Evolutionary conservation across 169 alveolate species (phyloP), one percentile per base, ranked within the genome.

Genomic region (Blepharisma undulans): DNA sequence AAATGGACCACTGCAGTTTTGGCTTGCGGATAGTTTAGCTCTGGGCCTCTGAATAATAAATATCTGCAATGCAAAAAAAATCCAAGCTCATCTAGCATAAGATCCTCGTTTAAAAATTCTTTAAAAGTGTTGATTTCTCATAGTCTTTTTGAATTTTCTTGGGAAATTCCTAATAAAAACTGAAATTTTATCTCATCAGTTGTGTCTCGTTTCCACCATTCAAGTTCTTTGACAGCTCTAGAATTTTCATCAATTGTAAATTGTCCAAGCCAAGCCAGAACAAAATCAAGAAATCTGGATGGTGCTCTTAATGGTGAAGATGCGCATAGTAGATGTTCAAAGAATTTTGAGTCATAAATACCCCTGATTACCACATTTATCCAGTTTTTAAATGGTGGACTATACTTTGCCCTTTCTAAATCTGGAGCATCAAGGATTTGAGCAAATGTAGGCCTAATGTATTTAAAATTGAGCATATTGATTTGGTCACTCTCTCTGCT

Each of bases 321-420:
- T 7, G 84, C 90, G 60, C 74, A 78, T 30, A 92, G 8, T 16
- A 85, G 33, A 88, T 94, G 95, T 36, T 94, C 96, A 91, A 36
- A 90, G 90, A 84, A 92, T 76, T 94, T 94, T 66, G 94, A 87
- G 66, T 94, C 96, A n/a, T 88, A 78, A 12, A 94, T 94, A 14
- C 91, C 94, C 76, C 96, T 78, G 66, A 93, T 66, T 7, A 94
- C 92, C 7, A 81, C 25, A 66, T 90, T 90, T 3, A 94, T 84
- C 93, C 96, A 94, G n/a, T 87, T 71, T 29, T 81, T 8, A 61
- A 90, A 92, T 22, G 96, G 95, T 14, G 94, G 95, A 14, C 81
- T 90, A 71, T 34, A 93, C 22, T 59, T 72, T 36, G 72, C 36
- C 36, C 84, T 33, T 33, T 19, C 25, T 77, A 34, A 61, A 34